These are phyloP conservation scores for Hymenoscyphus infarciens DNA, from an alignment of 2,329 filamentous ascomycete species.

Conservation along the genomic window DNA sequence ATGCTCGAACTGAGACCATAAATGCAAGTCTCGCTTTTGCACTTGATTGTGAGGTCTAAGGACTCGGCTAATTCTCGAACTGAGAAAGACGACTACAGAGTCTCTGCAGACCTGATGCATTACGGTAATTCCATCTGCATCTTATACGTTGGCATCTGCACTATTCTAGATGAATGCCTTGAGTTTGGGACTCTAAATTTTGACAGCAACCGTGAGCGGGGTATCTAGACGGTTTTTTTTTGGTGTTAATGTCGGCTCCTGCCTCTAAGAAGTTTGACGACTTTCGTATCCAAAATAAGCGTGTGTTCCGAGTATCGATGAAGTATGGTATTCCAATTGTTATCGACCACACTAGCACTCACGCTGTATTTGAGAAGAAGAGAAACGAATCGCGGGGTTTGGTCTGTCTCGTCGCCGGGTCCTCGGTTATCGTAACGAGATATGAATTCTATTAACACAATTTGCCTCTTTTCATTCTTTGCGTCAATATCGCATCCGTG, in stretches of 20 bases:
- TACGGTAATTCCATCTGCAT: slow-evolving; percentile 16
- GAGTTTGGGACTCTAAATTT: too few relatives aligned
- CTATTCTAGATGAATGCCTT: too few relatives aligned
- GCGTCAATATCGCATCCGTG: slow-evolving; percentile 25
- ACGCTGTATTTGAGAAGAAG: slow-evolving; percentile 10
- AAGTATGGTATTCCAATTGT: slow-evolving; percentile 4
- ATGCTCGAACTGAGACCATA: too few relatives aligned
- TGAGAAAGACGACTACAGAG: neutral
- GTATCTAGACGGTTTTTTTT: slow-evolving; percentile 9
- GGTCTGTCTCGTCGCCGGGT: neutral
- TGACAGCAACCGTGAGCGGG: slow-evolving; percentile 8
- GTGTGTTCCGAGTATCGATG: too few relatives aligned
- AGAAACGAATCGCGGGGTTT: slow-evolving; percentile 9
- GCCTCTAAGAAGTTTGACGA: slow-evolving; percentile 8
- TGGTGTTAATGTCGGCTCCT: slow-evolving; percentile 17
- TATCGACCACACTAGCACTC: neutral
- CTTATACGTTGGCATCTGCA: slow-evolving; percentile 12
- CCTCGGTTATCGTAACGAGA: too few relatives aligned
- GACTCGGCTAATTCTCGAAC: slow-evolving; percentile 6
- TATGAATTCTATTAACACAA: slow-evolving; percentile 12
- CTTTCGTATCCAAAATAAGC: neutral
- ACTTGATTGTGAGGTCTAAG: slow-evolving; percentile 8
- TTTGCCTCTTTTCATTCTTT: slow-evolving; percentile 6
- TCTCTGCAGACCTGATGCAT: slow-evolving; percentile 12
- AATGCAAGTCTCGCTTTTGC: slow-evolving; percentile 8